Conservation (phyloP, 495 filamentous ascomycete species). For the Talaromyces nanjingensis region DNA sequence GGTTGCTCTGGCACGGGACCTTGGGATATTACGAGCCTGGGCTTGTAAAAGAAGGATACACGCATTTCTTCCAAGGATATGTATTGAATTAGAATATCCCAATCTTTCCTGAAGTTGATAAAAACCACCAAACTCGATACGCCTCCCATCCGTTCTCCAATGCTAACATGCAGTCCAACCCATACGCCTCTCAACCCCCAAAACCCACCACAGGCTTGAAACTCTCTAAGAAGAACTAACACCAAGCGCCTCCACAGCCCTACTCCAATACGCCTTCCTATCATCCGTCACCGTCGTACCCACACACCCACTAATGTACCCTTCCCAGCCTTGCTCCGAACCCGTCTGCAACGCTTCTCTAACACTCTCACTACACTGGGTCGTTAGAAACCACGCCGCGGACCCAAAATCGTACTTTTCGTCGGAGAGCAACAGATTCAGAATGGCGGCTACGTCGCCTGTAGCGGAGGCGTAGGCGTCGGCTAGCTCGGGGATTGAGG, state of each 20-base stretch:
- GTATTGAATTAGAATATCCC: too few species aligned
- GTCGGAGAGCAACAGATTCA: conserved; percentile 52
- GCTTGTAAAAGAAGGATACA: neutral
- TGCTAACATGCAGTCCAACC: neutral
- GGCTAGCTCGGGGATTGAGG: conserved; percentile 43
- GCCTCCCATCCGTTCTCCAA: neutral
- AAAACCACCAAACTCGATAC: too few species aligned
- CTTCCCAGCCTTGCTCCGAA: conserved; percentile 47
- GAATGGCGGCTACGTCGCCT: conserved; percentile 37
- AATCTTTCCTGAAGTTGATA: too few species aligned
- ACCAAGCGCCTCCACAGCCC: conserved; percentile 32
- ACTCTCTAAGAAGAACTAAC: conserved; percentile 7
- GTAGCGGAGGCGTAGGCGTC: conserved; percentile 28
- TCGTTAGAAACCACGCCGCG: conserved; percentile 68
- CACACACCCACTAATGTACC: conserved; percentile 60
- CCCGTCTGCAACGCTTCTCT: conserved; percentile 40
- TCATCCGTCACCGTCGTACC: conserved; percentile 42
- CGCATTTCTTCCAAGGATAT: too few species aligned
- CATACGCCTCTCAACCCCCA: neutral
- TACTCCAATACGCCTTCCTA: conserved; percentile 49
- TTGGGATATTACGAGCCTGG: neutral
- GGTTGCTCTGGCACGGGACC: neutral
- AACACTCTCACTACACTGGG: conserved; percentile 48
- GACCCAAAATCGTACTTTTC: conserved; percentile 60
- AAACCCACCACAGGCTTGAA: too few species aligned